Evolutionary conservation across 495 filamentous ascomycete genomes (phyloP).

Genomic region (Durotheca rogersii): DNA sequence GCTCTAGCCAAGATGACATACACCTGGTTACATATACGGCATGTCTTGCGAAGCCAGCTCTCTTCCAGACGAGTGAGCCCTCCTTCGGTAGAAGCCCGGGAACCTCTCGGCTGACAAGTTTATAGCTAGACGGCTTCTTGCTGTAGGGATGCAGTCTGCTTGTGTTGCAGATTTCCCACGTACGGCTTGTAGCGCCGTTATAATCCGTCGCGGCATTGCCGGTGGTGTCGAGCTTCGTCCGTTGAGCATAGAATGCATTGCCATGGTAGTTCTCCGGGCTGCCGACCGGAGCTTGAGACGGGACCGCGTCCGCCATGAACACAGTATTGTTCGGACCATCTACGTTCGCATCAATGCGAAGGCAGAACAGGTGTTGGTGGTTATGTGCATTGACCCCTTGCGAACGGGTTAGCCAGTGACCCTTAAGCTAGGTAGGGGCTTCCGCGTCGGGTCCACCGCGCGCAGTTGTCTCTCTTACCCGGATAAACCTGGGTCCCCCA

Average conservation of each 20-base stretch:
- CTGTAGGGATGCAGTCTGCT: conserved; percentile 83
- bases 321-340: conserved; percentile 86
- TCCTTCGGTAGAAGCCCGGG: conserved; percentile 79
- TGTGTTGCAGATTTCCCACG: conserved; percentile 90
- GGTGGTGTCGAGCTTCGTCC: conserved; percentile 75
- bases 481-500: conserved; percentile 96
- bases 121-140: conserved; percentile 85
- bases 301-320: conserved; percentile 74
- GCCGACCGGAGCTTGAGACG: conserved; percentile 68
- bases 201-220: conserved; percentile 78
- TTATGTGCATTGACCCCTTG: conserved; percentile 63
- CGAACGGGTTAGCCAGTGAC: not conserved
- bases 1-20: too few relatives aligned
- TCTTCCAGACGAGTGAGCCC: conserved; percentile 86
- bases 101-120: conserved; percentile 85
- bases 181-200: conserved; percentile 72
- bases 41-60: conserved; percentile 87
- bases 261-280: conserved; percentile 85
- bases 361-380: conserved; percentile 94
- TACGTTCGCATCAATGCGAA: conserved; percentile 86
- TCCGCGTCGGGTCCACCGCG: too few relatives aligned
- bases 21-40: conserved; percentile 92
- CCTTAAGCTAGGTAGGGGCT: too few relatives aligned
- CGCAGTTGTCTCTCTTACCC: conserved; percentile 65
- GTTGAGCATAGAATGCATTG: conserved; percentile 91